Evolutionary conservation across 441 rosid species (phyloP).

Genomic region (Isatis lusitanica): DNA sequence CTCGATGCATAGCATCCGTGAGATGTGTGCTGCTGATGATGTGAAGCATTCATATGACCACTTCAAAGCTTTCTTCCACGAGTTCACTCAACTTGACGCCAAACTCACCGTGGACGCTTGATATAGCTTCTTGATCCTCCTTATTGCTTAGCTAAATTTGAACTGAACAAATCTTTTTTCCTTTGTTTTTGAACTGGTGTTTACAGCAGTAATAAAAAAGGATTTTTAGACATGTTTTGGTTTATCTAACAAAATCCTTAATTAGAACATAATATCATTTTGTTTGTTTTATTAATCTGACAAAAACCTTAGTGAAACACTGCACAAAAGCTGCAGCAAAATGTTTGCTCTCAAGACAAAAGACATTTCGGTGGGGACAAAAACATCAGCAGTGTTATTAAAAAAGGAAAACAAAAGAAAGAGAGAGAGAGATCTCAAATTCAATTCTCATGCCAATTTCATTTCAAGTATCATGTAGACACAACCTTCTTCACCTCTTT

Average conservation of each 20-base stretch:
- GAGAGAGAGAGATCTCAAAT: background rate
- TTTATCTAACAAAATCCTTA: background rate
- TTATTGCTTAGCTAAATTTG: background rate
- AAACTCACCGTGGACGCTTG: slow-evolving; percentile 68
- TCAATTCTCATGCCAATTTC: background rate
- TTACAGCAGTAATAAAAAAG: background rate
- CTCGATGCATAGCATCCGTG: slow-evolving; percentile 97
- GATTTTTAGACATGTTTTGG: background rate
- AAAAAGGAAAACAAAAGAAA: background rate
- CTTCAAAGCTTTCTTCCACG: slow-evolving; percentile 87
- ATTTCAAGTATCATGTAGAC: slow-evolving; percentile 41
- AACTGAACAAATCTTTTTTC: background rate
- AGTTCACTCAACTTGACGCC: slow-evolving; percentile 63
- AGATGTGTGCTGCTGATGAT: slow-evolving; percentile 94
- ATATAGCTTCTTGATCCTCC: slow-evolving; percentile 26
- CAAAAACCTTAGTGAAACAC: slow-evolving; percentile 10
- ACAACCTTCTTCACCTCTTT: slow-evolving; percentile 77
- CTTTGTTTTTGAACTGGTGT: slow-evolving; percentile 3
- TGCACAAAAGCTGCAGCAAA: slow-evolving; percentile 33
- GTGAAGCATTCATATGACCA: slow-evolving; percentile 77
- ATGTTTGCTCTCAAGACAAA: slow-evolving; percentile 19
- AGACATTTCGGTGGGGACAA: slow-evolving; percentile 1
- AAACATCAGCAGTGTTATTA: slow-evolving; percentile 10
- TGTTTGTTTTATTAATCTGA: background rate
- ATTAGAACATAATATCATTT: background rate